These are phyloP conservation scores for Penicillium taxi DNA, from an alignment of 495 filamentous ascomycete species.

Conservation along the genomic window DNA sequence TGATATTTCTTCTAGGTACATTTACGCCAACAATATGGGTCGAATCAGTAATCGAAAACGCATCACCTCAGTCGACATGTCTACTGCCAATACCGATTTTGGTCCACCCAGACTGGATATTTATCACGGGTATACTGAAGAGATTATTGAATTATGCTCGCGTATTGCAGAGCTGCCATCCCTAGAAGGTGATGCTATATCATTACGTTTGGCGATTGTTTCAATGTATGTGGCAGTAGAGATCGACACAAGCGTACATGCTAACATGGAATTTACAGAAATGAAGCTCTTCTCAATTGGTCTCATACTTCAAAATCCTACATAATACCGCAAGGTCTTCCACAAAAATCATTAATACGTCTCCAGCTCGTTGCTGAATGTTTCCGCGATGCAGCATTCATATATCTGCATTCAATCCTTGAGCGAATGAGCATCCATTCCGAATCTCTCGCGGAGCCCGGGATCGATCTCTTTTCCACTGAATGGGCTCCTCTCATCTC, in stretches of 20 bases:
- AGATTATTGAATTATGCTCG: slow-evolving; percentile 34
- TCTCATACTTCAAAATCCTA: slow-evolving; percentile 22
- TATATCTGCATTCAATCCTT: slow-evolving; percentile 37
- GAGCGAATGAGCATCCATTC: slow-evolving; percentile 21
- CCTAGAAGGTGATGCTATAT: slow-evolving; percentile 17
- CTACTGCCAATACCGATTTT: slow-evolving; percentile 17
- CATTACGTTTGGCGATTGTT: slow-evolving; percentile 23
- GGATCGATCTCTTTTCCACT: neutral
- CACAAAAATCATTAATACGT: slow-evolving; percentile 23
- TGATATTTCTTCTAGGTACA: slow-evolving; percentile 19
- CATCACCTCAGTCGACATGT: slow-evolving; percentile 10
- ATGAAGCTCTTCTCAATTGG: slow-evolving; percentile 32
- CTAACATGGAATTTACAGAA: slow-evolving; percentile 14
- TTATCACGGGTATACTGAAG: slow-evolving; percentile 40
- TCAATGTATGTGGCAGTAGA: slow-evolving; percentile 32
- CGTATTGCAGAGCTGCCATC: slow-evolving; percentile 31
- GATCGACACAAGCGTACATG: neutral
- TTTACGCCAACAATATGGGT: slow-evolving; percentile 36
- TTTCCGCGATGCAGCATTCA: slow-evolving; percentile 37
- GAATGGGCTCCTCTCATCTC: slow-evolving; percentile 18
- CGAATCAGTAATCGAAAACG: slow-evolving; percentile 31
- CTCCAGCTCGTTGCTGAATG: slow-evolving; percentile 39
- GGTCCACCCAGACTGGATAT: slow-evolving; percentile 32
- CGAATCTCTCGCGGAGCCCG: neutral
- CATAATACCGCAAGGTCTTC: slow-evolving; percentile 30